Percentiles rank a stretch among this genome's conserved stretches.
Conservation (phyloP, 768 basidiomycete genomes). For the Phanerochaete sordida region DNA sequence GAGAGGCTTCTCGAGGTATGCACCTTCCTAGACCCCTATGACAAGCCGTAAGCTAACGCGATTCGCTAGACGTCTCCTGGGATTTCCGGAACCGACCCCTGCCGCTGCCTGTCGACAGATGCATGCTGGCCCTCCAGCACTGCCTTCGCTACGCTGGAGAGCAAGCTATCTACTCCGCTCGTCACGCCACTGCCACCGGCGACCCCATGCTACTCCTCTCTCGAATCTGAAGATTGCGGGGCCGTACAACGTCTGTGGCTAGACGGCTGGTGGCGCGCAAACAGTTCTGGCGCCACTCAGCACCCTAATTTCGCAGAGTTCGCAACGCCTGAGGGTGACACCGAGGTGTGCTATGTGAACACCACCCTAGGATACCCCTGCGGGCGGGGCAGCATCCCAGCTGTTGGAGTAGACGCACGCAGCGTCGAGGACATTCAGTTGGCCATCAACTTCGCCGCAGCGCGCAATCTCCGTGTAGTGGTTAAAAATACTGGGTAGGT, state of each 20-base stretch:
- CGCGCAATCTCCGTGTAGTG: conserved; percentile 34
- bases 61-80: background rate
- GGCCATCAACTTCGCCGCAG: conserved; percentile 33
- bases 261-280: conserved; percentile 38
- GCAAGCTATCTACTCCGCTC: conserved; percentile 41
- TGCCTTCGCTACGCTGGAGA: conserved; percentile 30
- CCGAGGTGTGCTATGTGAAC: conserved; percentile 50
- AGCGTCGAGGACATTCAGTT: conserved; percentile 36
- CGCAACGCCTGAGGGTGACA: conserved; percentile 40
- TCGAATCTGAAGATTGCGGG: conserved; percentile 36
- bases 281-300: conserved; percentile 39
- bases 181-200: conserved; percentile 38
- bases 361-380: conserved; percentile 37
- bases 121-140: conserved; percentile 40
- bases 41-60: background rate
- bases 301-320: conserved; percentile 30
- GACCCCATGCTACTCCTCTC: conserved; percentile 37
- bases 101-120: conserved; percentile 38
- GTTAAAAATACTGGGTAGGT: conserved; percentile 27
- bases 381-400: conserved; percentile 40
- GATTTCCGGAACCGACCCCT: conserved; percentile 6
- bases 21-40: background rate
- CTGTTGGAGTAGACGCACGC: conserved; percentile 38
- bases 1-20: background rate
- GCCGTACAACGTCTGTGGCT: conserved; percentile 24